Conservation (phyloP, 192 early-diverging fungal species). For the Phlyctochytrium planicorne region DNA sequence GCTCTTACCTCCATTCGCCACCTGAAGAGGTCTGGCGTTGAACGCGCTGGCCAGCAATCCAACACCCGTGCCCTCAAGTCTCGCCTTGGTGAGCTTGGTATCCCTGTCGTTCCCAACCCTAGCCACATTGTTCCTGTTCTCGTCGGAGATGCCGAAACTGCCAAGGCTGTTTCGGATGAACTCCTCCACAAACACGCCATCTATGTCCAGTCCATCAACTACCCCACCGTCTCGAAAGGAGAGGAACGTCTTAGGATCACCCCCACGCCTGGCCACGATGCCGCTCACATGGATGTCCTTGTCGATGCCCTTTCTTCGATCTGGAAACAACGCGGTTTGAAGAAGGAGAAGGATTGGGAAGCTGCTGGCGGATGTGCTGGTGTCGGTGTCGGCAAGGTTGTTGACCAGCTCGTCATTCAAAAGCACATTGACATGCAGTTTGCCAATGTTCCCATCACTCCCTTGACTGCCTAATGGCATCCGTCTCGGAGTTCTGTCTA, state of each 20-base stretch:
- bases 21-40: conserved; percentile 78
- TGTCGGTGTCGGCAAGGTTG: conserved; percentile 58
- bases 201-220: conserved; percentile 99
- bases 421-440: neutral
- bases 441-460: too few relatives aligned
- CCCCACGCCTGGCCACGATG: conserved; percentile 90
- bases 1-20: conserved; percentile 91
- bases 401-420: conserved; percentile 40
- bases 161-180: conserved; percentile 92
- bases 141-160: conserved; percentile 92
- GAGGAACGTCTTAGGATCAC: conserved; percentile 98
- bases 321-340: conserved; percentile 84
- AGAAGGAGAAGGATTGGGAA: conserved; percentile 83
- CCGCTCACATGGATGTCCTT: conserved; percentile 76
- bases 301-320: conserved; percentile 80
- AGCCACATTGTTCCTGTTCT: conserved; percentile 99
- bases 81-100: conserved; percentile 73
- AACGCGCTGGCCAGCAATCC: conserved; percentile 90
- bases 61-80: conserved; percentile 88
- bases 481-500: too few relatives aligned
- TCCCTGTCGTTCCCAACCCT: conserved; percentile 97
- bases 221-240: conserved; percentile 79
- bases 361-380: conserved; percentile 82
- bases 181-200: conserved; percentile 85
- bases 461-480: too few relatives aligned